Evolutionary conservation across 345 rosid species (phyloP).

Genomic region (Acer yangbiense): DNA sequence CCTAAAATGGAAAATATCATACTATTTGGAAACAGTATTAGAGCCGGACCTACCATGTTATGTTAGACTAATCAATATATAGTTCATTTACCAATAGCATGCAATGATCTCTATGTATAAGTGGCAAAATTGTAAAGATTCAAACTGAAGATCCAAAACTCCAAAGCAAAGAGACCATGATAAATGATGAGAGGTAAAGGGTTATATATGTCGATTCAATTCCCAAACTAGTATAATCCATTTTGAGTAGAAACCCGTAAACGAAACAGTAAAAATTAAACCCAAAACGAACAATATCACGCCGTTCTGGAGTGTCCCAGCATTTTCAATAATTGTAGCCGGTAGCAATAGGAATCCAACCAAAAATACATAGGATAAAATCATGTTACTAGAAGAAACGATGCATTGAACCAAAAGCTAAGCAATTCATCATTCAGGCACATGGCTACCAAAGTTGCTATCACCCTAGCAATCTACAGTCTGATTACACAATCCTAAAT

Average conservation of each 20-base stretch:
- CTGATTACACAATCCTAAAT: neutral
- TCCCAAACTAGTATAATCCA: neutral
- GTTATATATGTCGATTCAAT: neutral
- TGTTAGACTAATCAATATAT: neutral
- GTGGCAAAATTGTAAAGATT: neutral
- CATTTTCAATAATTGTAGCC: too few relatives aligned
- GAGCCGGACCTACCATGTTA: neutral
- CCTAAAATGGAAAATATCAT: neutral
- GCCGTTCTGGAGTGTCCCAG: neutral
- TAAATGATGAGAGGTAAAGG: neutral
- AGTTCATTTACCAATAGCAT: neutral
- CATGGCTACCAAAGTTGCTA: neutral
- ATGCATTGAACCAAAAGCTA: neutral
- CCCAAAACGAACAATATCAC: neutral
- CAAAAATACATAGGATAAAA: neutral
- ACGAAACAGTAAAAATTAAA: neutral
- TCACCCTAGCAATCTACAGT: neutral
- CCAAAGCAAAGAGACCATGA: neutral
- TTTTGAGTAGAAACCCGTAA: neutral
- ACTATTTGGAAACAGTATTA: neutral
- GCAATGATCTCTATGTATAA: neutral
- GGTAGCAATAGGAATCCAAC: neutral
- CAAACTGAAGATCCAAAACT: neutral
- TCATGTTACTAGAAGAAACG: neutral
- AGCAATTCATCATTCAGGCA: too few relatives aligned